These are phyloP conservation scores for Chamaecrista fasciculata DNA, from an alignment of 306 rosid genomes.

Conservation along the genomic window DNA sequence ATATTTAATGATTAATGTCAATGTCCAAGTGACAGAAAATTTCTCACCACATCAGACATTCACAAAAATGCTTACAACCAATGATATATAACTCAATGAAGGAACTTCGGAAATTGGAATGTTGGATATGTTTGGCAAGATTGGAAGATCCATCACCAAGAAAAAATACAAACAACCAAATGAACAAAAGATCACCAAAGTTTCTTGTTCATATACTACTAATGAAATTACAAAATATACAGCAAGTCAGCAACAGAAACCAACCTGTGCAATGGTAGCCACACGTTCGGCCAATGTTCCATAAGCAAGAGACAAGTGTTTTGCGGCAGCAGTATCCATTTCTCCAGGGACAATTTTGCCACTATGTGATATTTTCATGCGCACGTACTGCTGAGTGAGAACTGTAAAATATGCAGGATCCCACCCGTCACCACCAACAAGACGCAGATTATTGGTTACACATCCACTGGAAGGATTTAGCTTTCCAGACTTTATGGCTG, in stretches of 20 bases:
- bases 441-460: conserved; percentile 55
- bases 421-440: conserved; percentile 96
- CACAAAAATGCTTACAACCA: background rate
- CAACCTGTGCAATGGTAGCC: conserved; percentile 95
- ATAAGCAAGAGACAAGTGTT: conserved; percentile 87
- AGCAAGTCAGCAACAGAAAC: conserved; percentile 35
- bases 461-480: conserved; percentile 64
- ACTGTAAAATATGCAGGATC: conserved; percentile 87
- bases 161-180: background rate
- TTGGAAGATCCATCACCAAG: background rate
- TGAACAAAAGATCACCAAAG: background rate
- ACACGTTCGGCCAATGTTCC: conserved; percentile 84
- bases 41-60: background rate
- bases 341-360: conserved; percentile 90
- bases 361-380: conserved; percentile 71
- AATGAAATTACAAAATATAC: conserved; percentile 6
- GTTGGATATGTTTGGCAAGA: background rate
- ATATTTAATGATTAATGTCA: background rate
- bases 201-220: background rate
- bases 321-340: conserved; percentile 87
- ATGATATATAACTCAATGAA: background rate
- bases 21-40: background rate
- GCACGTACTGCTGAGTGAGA: conserved; percentile 83
- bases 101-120: background rate
- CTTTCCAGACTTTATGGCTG: conserved; percentile 91